These are phyloP conservation scores for Haematococcus lacustris DNA, from an alignment of 139 green algal species.

Conservation along the genomic window DNA sequence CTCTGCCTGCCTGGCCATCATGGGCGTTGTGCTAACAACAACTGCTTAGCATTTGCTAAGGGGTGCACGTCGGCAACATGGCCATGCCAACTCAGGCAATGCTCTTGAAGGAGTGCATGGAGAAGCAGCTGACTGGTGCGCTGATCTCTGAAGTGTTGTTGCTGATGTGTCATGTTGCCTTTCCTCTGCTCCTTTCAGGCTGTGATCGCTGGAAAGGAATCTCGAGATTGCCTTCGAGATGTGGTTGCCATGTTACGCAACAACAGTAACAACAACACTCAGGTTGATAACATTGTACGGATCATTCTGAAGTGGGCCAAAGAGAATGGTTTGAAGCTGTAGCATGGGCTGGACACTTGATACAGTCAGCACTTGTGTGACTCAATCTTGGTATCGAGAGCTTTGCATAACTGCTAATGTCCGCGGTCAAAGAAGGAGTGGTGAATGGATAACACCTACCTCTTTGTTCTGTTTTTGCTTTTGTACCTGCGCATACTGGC, in stretches of 20 bases:
- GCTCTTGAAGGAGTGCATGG: too few species aligned
- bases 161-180: too few species aligned
- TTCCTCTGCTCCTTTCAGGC: constrained; percentile 1
- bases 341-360: too few species aligned
- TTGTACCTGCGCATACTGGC: too few species aligned
- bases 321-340: constrained; percentile 35
- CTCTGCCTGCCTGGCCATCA: not conserved
- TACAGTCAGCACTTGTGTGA: too few species aligned
- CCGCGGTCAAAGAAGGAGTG: too few species aligned
- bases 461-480: too few species aligned
- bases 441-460: too few species aligned
- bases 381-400: too few species aligned
- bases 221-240: constrained; percentile 27
- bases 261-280: constrained; percentile 14
- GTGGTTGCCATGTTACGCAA: constrained; percentile 37
- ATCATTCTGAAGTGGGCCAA: constrained; percentile 46
- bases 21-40: not conserved
- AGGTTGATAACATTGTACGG: constrained; percentile 29
- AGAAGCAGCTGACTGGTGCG: too few species aligned
- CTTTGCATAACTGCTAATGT: too few species aligned
- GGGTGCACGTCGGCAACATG: not conserved
- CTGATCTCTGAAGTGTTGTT: too few species aligned
- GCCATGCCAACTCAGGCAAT: not conserved
- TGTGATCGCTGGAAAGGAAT: constrained; percentile 35
- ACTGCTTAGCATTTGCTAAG: not conserved